These are phyloP conservation scores for Rhodotorula sp. DNA, from an alignment of 1,284 basidiomycete species.

Conservation along the genomic window DNA sequence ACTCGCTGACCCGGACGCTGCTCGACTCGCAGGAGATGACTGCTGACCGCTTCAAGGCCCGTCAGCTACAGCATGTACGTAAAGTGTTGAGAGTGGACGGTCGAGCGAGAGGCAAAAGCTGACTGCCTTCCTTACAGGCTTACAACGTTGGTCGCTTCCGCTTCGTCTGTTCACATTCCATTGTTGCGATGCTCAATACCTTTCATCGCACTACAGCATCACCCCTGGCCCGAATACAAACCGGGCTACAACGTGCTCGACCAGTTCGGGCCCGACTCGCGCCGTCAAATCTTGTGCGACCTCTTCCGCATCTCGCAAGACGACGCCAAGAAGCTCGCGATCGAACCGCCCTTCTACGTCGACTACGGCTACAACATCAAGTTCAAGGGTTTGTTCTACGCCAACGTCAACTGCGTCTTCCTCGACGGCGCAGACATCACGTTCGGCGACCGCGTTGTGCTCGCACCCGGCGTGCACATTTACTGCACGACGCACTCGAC, in stretches of 20 bases:
- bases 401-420: neutral
- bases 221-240: neutral
- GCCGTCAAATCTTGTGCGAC: slow-evolving; percentile 30
- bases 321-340: slow-evolving; percentile 31
- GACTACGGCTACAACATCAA: slow-evolving; percentile 38
- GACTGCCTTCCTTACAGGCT: neutral
- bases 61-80: neutral
- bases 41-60: neutral
- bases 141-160: slow-evolving; percentile 1
- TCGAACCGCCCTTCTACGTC: slow-evolving; percentile 41
- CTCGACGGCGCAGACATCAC: slow-evolving; percentile 8
- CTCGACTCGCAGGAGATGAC: neutral
- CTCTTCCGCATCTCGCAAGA: slow-evolving; percentile 36
- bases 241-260: neutral
- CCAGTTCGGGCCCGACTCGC: slow-evolving; percentile 1
- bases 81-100: no score
- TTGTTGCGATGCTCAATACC: no score
- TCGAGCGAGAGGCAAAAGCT: no score
- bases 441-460: neutral
- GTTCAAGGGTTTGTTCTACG: slow-evolving; percentile 21
- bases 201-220: neutral
- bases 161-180: no score
- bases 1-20: neutral
- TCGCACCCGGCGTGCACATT: slow-evolving; percentile 36
- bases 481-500: slow-evolving; percentile 43